A percentile compares a stretch with the other conserved stretches of the same genome.
Conservation (phyloP, 257 asterid species). For the Fraxinus americana region DNA sequence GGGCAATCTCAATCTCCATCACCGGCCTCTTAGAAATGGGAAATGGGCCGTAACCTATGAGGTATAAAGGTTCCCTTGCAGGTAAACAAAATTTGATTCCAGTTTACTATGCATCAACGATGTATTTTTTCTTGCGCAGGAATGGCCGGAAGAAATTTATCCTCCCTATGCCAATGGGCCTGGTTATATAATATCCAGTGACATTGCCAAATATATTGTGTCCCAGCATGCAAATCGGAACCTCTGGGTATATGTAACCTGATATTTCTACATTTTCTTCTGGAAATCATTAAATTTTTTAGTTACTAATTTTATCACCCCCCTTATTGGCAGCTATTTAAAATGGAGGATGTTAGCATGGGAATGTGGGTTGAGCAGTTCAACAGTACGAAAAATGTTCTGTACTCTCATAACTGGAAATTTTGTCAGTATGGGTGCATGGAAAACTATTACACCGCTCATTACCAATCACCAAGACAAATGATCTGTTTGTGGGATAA, state of each 20-base stretch:
- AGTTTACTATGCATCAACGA: background rate
- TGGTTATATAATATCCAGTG: conserved; percentile 78
- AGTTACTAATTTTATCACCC: conserved; percentile 4
- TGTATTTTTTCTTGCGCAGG: conserved; percentile 47
- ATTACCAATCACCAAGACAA: conserved; percentile 94
- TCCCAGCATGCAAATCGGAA: conserved; percentile 60
- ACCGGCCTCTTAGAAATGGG: conserved; percentile 92
- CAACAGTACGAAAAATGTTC: conserved; percentile 64
- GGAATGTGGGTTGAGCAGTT: conserved; percentile 98
- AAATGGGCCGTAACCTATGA: conserved; percentile 96
- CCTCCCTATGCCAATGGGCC: conserved; percentile 99
- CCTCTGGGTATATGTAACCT: conserved; percentile 57
- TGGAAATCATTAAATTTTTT: background rate
- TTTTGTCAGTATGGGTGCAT: conserved; percentile 93
- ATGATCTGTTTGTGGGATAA: conserved; percentile 82
- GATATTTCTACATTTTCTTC: conserved; percentile 13
- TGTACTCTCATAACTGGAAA: conserved; percentile 79
- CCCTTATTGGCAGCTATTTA: conserved; percentile 64
- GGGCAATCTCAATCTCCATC: conserved; percentile 93
- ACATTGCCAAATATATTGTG: conserved; percentile 69
- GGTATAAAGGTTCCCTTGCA: conserved; percentile 43
- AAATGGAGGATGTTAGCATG: conserved; percentile 99
- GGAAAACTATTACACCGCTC: conserved; percentile 88
- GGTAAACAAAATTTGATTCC: background rate
- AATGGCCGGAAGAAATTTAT: conserved; percentile 95